Evolutionary conservation across 306 rosid species (phyloP).

Genomic region (Ceratonia siliqua): DNA sequence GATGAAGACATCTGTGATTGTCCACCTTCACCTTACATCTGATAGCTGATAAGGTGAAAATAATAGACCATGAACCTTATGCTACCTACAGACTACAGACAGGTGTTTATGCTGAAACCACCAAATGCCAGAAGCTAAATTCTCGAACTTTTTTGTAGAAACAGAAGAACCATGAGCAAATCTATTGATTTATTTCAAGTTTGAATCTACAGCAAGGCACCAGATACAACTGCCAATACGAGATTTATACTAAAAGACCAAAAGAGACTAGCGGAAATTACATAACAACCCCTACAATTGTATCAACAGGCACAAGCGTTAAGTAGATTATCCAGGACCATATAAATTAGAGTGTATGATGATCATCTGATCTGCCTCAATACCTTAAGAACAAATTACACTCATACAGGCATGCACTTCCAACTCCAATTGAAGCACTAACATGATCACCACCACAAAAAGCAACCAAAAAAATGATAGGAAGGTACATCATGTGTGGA

Average conservation of each 20-base stretch:
- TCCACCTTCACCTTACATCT: conserved; percentile 10
- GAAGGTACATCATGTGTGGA: background rate
- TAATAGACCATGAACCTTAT: background rate
- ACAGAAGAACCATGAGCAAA: conserved; percentile 12
- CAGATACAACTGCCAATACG: background rate
- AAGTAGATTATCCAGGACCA: conserved; percentile 4
- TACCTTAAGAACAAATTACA: background rate
- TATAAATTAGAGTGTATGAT: background rate
- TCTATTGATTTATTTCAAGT: background rate
- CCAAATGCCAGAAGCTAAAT: background rate
- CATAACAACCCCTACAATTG: background rate
- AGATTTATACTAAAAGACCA: background rate
- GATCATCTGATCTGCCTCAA: background rate
- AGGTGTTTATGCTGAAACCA: background rate
- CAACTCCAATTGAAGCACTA: background rate
- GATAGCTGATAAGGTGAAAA: background rate
- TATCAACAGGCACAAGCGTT: background rate
- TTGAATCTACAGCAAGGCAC: conserved; percentile 1
- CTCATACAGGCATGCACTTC: background rate
- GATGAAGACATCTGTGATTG: background rate
- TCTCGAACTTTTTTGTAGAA: background rate
- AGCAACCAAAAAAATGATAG: background rate
- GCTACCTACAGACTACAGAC: background rate
- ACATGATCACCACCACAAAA: background rate
- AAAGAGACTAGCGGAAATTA: conserved; percentile 1